Evolutionary conservation across 164 flowering plant species (phyloP), one percentile per base, ranked within the genome.

Genomic region (Taxillus chinensis): DNA sequence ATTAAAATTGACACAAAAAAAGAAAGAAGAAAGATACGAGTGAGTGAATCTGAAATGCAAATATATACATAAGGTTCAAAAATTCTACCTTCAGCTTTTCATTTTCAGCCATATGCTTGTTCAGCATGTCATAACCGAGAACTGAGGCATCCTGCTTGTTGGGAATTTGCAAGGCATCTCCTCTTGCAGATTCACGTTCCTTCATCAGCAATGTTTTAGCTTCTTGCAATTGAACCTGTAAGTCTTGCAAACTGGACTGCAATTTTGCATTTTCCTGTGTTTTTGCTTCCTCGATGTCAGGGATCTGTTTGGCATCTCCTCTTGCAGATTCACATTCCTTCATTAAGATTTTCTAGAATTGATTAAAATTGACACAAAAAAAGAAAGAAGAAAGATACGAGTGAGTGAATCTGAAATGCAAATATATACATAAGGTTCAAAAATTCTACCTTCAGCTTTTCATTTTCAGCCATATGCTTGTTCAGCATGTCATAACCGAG

Each of bases 191-290:
- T 70, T 89, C 96, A 8, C 78, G 80, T 73, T 92, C 98, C 77
- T 83, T 87, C 63, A 72, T 38, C 60, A 89, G 83, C 71, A 75
- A 41, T 57, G n/a, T 75, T 71, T 87, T 89, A 39, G 95, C 77
- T 79, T 89, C 95, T 69, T 85, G 82, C 62, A 90, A 82, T 65
- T 89, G 86, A 72, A 75, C 62, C 70, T 89, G 87, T 69, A 86
- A 73, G 58, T 87, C 93, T 73, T 84, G 81, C 80, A 92, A 77
- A 71, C 90, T 85, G 60, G 79, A 73, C 70, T 85, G 95, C 54
- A 89, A 67, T 74, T 86, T 89, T 55, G 81, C 77, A 77, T 82
- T 92, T 80, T 92, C 98, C 77, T 89, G 89, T 15, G 78, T 79
- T 74, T 87, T 92, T 60, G 92, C 82, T 74, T 92, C 98, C 74